These are phyloP conservation scores for Leptographium lundbergii DNA, from an alignment of 2,329 filamentous ascomycete species.

Conservation along the genomic window DNA sequence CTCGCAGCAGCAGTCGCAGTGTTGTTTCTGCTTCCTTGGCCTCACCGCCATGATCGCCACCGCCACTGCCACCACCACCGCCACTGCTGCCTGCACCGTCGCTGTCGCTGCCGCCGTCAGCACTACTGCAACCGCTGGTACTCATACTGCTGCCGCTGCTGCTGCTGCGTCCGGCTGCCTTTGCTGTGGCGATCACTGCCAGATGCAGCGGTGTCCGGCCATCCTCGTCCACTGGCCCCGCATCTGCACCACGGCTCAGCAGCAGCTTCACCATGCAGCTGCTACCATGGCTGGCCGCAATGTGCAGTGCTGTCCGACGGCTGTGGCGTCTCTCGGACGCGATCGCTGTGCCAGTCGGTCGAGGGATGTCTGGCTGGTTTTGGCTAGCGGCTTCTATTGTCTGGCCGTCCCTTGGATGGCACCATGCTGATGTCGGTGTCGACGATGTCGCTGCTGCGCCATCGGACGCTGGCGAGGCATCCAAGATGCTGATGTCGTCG, in stretches of 20 bases:
- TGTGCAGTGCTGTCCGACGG: neutral
- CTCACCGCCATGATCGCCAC: neutral
- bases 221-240: neutral
- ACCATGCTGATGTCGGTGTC: neutral
- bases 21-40: neutral
- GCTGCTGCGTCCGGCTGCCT: neutral
- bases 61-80: neutral
- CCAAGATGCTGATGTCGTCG: neutral
- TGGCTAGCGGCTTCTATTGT: no score
- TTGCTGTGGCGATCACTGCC: neutral
- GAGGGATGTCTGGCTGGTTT: no score
- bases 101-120: neutral
- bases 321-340: neutral
- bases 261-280: neutral
- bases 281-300: neutral
- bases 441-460: neutral
- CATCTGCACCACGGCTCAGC: neutral
- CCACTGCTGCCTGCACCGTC: neutral
- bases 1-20: neutral
- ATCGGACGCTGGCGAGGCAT: neutral
- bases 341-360: neutral
- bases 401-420: neutral
- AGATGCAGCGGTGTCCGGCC: neutral
- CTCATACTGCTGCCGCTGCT: neutral
- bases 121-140: neutral